Percentiles rank a stretch among this genome's conserved stretches.
phyloP scores from a whole-genome alignment of 805 yeast genomes.

The Wickerhamiella vanderwaltii region DNA sequence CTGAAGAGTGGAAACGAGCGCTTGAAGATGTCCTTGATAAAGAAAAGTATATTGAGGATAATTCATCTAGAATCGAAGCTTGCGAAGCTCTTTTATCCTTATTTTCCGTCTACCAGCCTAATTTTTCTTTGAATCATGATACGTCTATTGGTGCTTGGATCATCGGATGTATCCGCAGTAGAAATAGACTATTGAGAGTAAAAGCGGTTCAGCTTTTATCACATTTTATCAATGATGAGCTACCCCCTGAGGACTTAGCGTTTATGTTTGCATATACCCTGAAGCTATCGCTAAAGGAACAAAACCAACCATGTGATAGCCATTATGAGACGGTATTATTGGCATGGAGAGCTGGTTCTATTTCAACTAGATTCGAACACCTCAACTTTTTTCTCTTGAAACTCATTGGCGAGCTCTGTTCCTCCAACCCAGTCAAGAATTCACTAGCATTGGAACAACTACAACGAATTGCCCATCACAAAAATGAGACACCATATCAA shows the following conservation, averaged over 20 bases:
- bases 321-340: slow-evolving; percentile 23
- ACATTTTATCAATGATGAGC: neutral
- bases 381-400: slow-evolving; percentile 54
- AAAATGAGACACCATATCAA: slow-evolving; percentile 60
- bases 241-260: slow-evolving; percentile 8
- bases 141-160: slow-evolving; percentile 13
- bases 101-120: slow-evolving; percentile 21
- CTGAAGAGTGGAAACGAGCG: slow-evolving; percentile 1
- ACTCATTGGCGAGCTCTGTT: slow-evolving; percentile 54
- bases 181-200: slow-evolving; percentile 8
- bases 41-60: neutral
- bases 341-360: slow-evolving; percentile 55
- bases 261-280: neutral
- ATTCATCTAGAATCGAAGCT: neutral
- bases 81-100: neutral
- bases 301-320: neutral
- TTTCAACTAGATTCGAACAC: slow-evolving; percentile 52
- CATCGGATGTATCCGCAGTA: slow-evolving; percentile 12
- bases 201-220: slow-evolving; percentile 8
- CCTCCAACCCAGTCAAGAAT: slow-evolving; percentile 49
- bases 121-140: slow-evolving; percentile 10
- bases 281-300: neutral
- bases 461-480: slow-evolving; percentile 42
- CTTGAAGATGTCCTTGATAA: slow-evolving; percentile 3
- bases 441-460: slow-evolving; percentile 59